These are phyloP conservation scores for Salvia splendens DNA, from an alignment of 257 asterid species.

Conservation along the genomic window DNA sequence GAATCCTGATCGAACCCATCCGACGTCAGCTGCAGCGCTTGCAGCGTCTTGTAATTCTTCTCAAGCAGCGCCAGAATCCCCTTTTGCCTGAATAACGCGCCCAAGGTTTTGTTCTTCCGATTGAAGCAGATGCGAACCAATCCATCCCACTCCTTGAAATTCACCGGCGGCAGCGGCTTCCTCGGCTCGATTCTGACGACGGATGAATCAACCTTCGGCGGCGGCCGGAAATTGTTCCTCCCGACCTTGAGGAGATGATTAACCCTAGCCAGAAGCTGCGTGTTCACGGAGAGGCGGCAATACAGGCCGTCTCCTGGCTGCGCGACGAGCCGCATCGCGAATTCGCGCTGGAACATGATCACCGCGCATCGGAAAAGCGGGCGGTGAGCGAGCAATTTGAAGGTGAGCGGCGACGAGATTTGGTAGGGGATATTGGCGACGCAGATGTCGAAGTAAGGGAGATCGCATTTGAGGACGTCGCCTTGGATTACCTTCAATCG, in stretches of 20 bases:
- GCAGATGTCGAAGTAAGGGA: slow-evolving; percentile 93
- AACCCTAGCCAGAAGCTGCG: slow-evolving; percentile 77
- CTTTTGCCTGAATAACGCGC: slow-evolving; percentile 81
- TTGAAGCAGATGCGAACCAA: slow-evolving; percentile 90
- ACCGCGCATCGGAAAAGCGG: slow-evolving; percentile 94
- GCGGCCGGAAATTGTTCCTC: slow-evolving; percentile 92
- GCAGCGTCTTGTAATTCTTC: slow-evolving; percentile 87
- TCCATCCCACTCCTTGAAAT: slow-evolving; percentile 98
- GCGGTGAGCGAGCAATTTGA: slow-evolving; percentile 76
- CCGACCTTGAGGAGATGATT: slow-evolving; percentile 91
- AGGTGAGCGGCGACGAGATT: slow-evolving; percentile 95
- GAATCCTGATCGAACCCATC: slow-evolving; percentile 51
- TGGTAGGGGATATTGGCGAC: slow-evolving; percentile 97
- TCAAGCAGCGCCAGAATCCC: slow-evolving; percentile 64
- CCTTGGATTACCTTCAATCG: slow-evolving; percentile 85
- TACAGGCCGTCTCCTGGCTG: slow-evolving; percentile 90
- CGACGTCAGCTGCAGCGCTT: slow-evolving; percentile 59
- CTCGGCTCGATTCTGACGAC: slow-evolving; percentile 93
- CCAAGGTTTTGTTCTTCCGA: slow-evolving; percentile 79
- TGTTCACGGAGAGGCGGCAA: slow-evolving; percentile 93
- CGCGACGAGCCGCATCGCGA: slow-evolving; percentile 95
- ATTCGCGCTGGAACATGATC: slow-evolving; percentile 93
- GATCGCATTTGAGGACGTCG: slow-evolving; percentile 87
- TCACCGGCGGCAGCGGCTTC: slow-evolving; percentile 74
- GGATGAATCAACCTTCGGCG: slow-evolving; percentile 95